A percentile compares a stretch with the other conserved stretches of the same genome.
Conservation (phyloP, 139 green algal genomes). For the Raphidocelis subcapitata region DNA sequence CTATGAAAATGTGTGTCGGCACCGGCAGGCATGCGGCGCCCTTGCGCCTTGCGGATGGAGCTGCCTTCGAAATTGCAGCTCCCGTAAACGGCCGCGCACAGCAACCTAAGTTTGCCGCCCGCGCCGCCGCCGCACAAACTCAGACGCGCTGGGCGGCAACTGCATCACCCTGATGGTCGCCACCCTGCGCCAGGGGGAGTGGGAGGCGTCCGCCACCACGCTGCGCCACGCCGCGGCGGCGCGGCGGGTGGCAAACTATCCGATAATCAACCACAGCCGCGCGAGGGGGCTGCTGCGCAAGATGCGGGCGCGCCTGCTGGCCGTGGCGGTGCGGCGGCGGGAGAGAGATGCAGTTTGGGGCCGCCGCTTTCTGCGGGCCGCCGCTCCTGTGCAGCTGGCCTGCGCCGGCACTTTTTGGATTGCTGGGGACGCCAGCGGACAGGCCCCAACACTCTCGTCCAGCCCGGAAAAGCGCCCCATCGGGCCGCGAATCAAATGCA, state of each 20-base stretch:
- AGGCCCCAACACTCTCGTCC: too few species aligned
- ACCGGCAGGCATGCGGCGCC: too few species aligned
- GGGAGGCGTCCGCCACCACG: slow-evolving; percentile 43
- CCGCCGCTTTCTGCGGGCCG: too few species aligned
- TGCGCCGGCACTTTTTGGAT: background rate
- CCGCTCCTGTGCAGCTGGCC: background rate
- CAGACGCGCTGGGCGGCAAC: slow-evolving; percentile 70
- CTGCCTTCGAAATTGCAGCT: too few species aligned
- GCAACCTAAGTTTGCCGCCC: too few species aligned
- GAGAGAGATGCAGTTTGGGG: too few species aligned
- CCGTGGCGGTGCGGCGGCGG: slow-evolving; percentile 23
- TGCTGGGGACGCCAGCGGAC: background rate
- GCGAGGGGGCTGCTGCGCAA: slow-evolving; percentile 54
- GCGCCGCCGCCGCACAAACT: too few species aligned
- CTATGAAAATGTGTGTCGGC: too few species aligned
- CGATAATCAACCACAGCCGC: slow-evolving; percentile 60
- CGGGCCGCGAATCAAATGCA: too few species aligned
- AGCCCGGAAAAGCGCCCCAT: too few species aligned
- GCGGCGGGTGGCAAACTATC: slow-evolving; percentile 43
- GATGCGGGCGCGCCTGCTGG: slow-evolving; percentile 52
- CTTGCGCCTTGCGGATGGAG: too few species aligned
- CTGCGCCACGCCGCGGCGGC: slow-evolving; percentile 46
- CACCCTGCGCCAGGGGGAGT: slow-evolving; percentile 49
- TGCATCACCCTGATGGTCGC: slow-evolving; percentile 52
- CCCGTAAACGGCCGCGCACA: too few species aligned